These are phyloP conservation scores for Diospyros kaki DNA, from an alignment of 148 eudicot species.

Conservation along the genomic window DNA sequence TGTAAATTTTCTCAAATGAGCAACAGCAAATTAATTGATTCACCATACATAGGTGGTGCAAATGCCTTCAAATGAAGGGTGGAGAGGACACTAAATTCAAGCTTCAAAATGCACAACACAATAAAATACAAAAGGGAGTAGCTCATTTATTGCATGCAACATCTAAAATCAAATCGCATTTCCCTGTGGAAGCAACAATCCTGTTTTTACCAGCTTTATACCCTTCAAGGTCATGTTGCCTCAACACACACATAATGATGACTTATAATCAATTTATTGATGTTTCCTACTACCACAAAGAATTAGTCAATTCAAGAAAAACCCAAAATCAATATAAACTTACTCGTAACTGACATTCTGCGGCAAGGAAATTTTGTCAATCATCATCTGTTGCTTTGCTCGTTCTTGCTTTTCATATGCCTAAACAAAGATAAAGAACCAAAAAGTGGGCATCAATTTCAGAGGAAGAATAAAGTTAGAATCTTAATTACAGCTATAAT, in stretches of 20 bases:
- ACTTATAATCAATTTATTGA: neutral
- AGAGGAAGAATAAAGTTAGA: neutral
- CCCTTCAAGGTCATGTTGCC: neutral
- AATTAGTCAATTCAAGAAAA: neutral
- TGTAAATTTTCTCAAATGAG: neutral
- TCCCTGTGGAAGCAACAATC: neutral
- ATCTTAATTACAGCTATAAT: neutral
- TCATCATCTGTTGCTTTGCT: constrained; percentile 57
- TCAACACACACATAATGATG: neutral
- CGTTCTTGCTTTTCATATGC: constrained; percentile 81
- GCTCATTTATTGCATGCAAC: neutral
- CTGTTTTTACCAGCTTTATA: neutral
- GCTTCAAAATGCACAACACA: constrained; percentile 1
- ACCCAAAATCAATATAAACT: constrained; percentile 17
- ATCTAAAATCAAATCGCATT: neutral
- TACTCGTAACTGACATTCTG: constrained; percentile 75
- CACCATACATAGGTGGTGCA: neutral
- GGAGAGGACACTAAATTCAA: neutral
- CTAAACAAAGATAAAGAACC: constrained; percentile 31
- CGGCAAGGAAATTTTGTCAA: constrained; percentile 62
- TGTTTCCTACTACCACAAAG: neutral
- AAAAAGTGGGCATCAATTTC: constrained; percentile 1
- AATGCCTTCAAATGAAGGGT: neutral
- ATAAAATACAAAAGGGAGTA: neutral
- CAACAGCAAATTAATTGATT: neutral